These are phyloP conservation scores for Calonectria fujianensis DNA, from an alignment of 2,329 filamentous ascomycete genomes.

Conservation along the genomic window DNA sequence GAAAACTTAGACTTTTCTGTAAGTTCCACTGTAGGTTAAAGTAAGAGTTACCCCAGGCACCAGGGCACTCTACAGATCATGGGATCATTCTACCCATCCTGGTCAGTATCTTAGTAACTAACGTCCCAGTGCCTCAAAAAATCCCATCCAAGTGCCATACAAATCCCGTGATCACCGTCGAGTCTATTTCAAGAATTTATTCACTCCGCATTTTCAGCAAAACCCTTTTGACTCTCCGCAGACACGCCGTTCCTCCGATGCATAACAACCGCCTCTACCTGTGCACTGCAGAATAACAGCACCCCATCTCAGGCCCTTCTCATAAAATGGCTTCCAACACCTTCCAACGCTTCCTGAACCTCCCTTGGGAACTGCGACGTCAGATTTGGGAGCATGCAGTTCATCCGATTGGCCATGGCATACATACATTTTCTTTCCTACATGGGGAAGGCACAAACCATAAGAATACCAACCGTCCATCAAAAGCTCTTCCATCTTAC, in stretches of 20 bases:
- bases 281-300: not conserved
- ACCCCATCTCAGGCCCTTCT: not conserved
- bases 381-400: not conserved
- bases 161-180: not conserved
- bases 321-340: not conserved
- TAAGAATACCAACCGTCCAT: no score
- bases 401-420: not conserved
- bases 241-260: not conserved
- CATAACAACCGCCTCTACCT: not conserved
- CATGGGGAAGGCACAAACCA: not conserved
- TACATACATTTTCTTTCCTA: not conserved
- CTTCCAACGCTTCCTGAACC: not conserved
- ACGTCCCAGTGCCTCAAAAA: not conserved
- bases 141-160: not conserved
- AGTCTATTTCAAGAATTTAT: not conserved
- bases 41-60: no score
- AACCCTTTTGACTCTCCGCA: not conserved
- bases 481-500: not conserved
- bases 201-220: not conserved
- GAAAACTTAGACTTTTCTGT: no score
- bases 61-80: not conserved
- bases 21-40: no score
- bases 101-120: not conserved
- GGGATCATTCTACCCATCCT: not conserved
- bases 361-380: not conserved